Base-by-base conservation (phyloP, 495 filamentous ascomycete species). In the Rostrohypoxylon terebratum region DNA sequence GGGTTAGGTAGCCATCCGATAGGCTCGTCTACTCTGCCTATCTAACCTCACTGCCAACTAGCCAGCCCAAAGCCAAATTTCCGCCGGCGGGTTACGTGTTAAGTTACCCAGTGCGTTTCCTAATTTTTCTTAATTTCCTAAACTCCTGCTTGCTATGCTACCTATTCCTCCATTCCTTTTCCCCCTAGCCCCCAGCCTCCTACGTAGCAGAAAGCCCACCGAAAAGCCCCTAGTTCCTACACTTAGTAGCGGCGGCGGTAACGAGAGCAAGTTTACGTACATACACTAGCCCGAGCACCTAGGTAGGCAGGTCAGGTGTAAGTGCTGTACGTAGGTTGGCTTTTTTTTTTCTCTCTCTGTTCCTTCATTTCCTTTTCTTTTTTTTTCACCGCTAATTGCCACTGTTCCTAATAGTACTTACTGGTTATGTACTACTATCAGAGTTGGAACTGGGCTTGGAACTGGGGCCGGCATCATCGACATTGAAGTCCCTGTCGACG, bases 401-500 rank as follows among this genome's bases (percentile, higher is more conserved):
- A 40, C 21, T 14, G 13, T 55, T 16, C 9, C 11, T 28, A 28
- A 28, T 28, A 28, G 28, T 28, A 28, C 28, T 28, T 28, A 28
- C 28, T 0, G 6, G 28, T 3, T 28, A 28, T 28, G 28, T 28
- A 28, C 28, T 28, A 28, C 28, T 28, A 28, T 28, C 23, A n/a
- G 20, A 31, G 16, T 28, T 25, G 9, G 40, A 53, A 14, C 55
- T 59, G 16, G 28, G 28, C 28, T 28, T 28, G 28, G 9, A 18
- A 5, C 44, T 42, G 45, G 38, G 28, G 9, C 23, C 55, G 20
- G 8, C 25, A 9, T 28, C 33, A 10, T 42, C 44, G 16, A 25
- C 20, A 20, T 31, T 33, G 0, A 28, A 13, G 5, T 72, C 62
- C 57, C 73, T 72, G 16, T 82, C 78, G 23, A 85, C 75, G 55